Conservation (phyloP, 306 rosid species). For the Glycyrrhiza uralensis region DNA sequence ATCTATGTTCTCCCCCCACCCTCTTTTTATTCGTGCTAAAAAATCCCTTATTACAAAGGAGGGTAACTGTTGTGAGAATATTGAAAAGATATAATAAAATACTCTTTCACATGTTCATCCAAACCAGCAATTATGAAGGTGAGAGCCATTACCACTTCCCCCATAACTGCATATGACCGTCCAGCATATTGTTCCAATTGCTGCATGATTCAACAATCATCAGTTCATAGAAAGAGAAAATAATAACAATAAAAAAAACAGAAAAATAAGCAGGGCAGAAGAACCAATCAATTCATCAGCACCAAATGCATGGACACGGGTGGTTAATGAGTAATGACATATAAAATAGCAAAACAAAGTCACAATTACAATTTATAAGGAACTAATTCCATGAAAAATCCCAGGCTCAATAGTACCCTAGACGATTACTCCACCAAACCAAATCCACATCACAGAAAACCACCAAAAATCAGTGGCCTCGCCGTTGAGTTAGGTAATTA, state of each 20-base stretch:
- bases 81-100: constrained; percentile 10
- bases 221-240: neutral
- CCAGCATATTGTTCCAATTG: constrained; percentile 46
- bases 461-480: neutral
- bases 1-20: neutral
- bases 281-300: too few species aligned
- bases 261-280: neutral
- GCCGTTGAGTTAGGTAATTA: neutral
- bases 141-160: constrained; percentile 50
- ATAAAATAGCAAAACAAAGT: neutral
- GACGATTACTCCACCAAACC: too few species aligned
- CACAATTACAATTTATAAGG: neutral
- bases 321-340: too few species aligned
- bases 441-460: too few species aligned
- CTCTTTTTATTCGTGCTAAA: neutral
- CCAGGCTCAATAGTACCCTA: neutral
- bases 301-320: too few species aligned
- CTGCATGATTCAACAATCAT: constrained; percentile 38
- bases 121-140: constrained; percentile 8
- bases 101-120: neutral
- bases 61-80: neutral
- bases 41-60: neutral
- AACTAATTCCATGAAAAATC: constrained; percentile 1
- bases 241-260: neutral
- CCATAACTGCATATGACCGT: constrained; percentile 43